Conservation (phyloP, 176 grass and related monocot species). For the Aegilops umbellulata region DNA sequence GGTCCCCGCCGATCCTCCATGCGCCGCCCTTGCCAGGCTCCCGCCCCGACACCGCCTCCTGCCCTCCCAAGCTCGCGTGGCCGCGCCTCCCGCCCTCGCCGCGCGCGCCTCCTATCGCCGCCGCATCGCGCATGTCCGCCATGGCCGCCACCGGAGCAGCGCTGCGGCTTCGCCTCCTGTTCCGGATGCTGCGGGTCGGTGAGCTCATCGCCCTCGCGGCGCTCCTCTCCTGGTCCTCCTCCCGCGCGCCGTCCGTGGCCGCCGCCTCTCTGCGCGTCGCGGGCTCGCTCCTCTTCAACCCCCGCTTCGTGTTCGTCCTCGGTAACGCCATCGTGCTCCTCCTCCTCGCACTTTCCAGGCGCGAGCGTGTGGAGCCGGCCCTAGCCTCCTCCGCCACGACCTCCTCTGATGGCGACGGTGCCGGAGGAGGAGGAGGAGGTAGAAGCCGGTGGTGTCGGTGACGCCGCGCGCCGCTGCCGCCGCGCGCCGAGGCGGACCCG, state of each 20-base stretch:
- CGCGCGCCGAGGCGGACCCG: conserved; percentile 47
- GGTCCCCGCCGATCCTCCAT: no score
- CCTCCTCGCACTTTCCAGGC: conserved; percentile 60
- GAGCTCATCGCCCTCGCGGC: conserved; percentile 56
- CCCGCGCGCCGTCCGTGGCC: conserved; percentile 39
- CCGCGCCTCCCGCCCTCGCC: no score
- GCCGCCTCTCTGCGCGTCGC: conserved; percentile 38
- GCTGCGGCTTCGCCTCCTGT: conserved; percentile 51
- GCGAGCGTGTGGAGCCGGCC: conserved; percentile 38
- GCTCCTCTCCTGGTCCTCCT: conserved; percentile 62
- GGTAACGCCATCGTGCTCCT: conserved; percentile 87
- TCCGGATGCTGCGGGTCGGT: conserved; percentile 60
- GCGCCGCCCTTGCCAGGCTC: no score
- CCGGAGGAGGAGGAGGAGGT: conserved; percentile 37
- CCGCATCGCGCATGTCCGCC: no score
- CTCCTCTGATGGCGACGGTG: neutral
- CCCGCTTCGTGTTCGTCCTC: conserved; percentile 67
- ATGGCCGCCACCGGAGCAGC: no score
- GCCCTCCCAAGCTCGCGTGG: no score
- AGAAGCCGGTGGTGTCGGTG: neutral
- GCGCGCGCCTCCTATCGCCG: no score
- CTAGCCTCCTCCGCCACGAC: neutral
- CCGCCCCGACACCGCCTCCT: no score
- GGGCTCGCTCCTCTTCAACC: conserved; percentile 43
- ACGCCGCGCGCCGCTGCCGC: conserved; percentile 1